These are phyloP conservation scores for Phoma sp. DNA, from an alignment of 2,329 filamentous ascomycete genomes.

Conservation along the genomic window DNA sequence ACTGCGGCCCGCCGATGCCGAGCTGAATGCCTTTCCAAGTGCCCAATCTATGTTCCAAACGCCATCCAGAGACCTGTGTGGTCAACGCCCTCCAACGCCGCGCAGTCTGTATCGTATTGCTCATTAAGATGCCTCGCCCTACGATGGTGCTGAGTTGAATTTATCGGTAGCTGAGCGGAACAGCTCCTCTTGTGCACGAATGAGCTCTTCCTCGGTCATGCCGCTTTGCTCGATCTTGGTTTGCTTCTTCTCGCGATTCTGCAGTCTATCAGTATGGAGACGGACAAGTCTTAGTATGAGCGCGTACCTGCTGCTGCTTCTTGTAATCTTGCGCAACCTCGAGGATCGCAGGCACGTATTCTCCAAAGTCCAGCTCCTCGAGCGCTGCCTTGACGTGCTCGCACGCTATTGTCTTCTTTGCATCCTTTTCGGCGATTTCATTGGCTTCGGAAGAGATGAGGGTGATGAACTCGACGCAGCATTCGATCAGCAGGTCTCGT, in stretches of 20 bases:
- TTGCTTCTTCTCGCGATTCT: constrained; percentile 95
- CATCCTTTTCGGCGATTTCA: constrained; percentile 97
- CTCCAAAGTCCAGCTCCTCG: constrained; percentile 88
- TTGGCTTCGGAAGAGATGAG: constrained; percentile 98
- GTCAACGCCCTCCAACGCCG: constrained; percentile 37
- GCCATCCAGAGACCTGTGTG: constrained; percentile 24
- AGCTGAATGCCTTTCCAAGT: constrained; percentile 18
- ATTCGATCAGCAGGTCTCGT: constrained; percentile 94
- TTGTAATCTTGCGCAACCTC: constrained; percentile 92
- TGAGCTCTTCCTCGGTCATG: constrained; percentile 87
- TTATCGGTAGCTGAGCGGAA: constrained; percentile 83
- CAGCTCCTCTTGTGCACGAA: constrained; percentile 87
- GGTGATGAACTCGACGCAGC: constrained; percentile 98
- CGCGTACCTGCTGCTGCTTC: constrained; percentile 82
- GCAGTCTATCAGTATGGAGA: constrained; percentile 24
- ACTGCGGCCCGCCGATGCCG: constrained; percentile 8
- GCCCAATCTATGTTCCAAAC: constrained; percentile 32
- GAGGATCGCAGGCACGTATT: constrained; percentile 88
- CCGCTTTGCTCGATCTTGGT: constrained; percentile 97
- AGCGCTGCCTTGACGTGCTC: constrained; percentile 97
- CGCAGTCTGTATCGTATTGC: constrained; percentile 22
- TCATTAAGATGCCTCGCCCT: constrained; percentile 24
- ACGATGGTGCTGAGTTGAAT: constrained; percentile 64
- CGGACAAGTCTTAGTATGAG: background rate
- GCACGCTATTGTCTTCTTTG: constrained; percentile 98